Evolutionary conservation across 768 basidiomycete species (phyloP).

Genomic region (Collybia mongolica): DNA sequence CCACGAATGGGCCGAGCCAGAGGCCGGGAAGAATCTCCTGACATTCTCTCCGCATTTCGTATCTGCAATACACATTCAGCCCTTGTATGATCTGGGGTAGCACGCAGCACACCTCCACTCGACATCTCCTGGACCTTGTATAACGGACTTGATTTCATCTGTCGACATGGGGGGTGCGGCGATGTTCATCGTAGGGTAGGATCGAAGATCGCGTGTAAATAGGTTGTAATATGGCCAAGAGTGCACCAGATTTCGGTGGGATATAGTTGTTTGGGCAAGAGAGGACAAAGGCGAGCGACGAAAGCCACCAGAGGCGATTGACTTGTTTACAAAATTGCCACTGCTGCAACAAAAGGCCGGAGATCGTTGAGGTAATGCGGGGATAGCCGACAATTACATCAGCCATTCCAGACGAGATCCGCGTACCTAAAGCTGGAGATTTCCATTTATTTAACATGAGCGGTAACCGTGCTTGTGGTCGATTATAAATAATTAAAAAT

Average conservation of each 20-base stretch:
- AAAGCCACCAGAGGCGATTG: neutral
- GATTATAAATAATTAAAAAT: no score
- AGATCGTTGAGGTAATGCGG: slow-evolving; percentile 1
- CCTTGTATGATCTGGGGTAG: neutral
- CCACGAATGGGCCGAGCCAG: slow-evolving; percentile 83
- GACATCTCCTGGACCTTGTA: slow-evolving; percentile 78
- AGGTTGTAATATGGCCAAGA: neutral
- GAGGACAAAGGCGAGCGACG: neutral
- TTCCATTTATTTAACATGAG: no score
- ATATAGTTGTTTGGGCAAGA: neutral
- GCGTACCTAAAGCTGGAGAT: neutral
- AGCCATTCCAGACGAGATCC: neutral
- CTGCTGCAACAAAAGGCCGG: neutral
- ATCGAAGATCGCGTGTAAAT: neutral
- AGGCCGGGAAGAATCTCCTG: slow-evolving; percentile 88
- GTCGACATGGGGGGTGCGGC: slow-evolving; percentile 22
- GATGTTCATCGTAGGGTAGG: slow-evolving; percentile 1
- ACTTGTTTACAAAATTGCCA: neutral
- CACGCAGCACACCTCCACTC: slow-evolving; percentile 71
- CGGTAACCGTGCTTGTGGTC: no score
- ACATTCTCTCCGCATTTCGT: slow-evolving; percentile 95
- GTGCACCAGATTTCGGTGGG: neutral
- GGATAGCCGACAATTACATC: slow-evolving; percentile 8
- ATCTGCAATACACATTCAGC: slow-evolving; percentile 40
- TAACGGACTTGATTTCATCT: slow-evolving; percentile 54